Evolutionary conservation across 2,329 filamentous ascomycete species (phyloP), one percentile per base, ranked within the genome.

Genomic region (Trichoderma sp.): DNA sequence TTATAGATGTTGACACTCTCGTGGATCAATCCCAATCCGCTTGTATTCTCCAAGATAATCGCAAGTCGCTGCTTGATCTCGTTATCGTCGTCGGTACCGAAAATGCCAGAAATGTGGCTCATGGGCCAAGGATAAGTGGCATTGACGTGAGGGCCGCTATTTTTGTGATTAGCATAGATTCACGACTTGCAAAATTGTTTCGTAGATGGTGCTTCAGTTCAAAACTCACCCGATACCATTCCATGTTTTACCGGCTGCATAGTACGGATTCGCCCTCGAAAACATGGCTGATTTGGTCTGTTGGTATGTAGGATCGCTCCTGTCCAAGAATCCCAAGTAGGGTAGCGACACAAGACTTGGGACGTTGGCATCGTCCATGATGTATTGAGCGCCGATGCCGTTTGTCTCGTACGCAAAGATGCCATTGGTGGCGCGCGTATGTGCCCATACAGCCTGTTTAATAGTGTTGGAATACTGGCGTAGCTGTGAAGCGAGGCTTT

Each of bases 221-320:
- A 55, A 19, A 19, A 71, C 75, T 69, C 68, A 76, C 75, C 75
- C 75, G 40, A 76, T 74, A 4, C 75, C 75, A 14, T 69, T 70
- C n/a, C 75, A 76, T 4, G 65, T 61, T 58, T 72, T 66, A 19
- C 75, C 74, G 10, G 61, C 72, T 0, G 73, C 74, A 74, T 87
- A 97, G 79, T 96, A 97, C 0, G 93, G 92, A 75, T 97, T 97
- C 0, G 88, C 87, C 67, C 87, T 87, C 69, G 88, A 87, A 27
- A 96, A 86, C 70, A 96, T 88, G 86, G 94, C 95, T 68, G 86
- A 86, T 68, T 94, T 87, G 0, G 93, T 97, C 77, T 92, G 93
- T 75, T 91, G 87, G 77, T 97, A 97, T 1, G 91, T 84, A 5
- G 84, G 73, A 73, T 94, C 87, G 33, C 87, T 83, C 29, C 83